Evolutionary conservation across 805 yeast species (phyloP), one percentile per base, ranked within the genome.

Genomic region (Kodamaea hsintzibuensis): DNA sequence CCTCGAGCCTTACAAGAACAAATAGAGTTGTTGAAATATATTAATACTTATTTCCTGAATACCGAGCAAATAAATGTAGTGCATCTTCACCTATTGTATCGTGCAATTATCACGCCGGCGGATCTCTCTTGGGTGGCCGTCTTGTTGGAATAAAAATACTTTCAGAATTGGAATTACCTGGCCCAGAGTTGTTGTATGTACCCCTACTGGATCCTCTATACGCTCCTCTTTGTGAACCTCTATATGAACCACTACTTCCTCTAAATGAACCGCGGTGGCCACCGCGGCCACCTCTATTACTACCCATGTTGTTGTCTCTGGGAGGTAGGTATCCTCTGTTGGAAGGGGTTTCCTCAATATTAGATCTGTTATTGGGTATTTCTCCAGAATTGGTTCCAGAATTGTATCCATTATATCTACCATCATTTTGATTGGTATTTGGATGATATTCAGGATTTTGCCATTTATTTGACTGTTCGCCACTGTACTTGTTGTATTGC

Each of bases 81-180:
- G 12, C 19, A 2, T 40, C 7, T 7, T 6, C 17, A 38, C 19
- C 14, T 3, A 3, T 38, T 38, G 9, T 38, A 38, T 14, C 14
- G 42, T 38, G 9, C 9, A 38, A 17, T 10, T 17, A 40, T 16
- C 17, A 40, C 12, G 22, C 13, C 7, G 25, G 19, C 7, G 25
- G 19, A 19, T 40, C 44, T 38, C 45, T 53, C 42, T 52, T 56
- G 14, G 51, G 50, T 37, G 47, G 56, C 33, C 38, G 49, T 47
- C 47, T 54, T 33, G 55, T 55, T 16, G 56, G 55, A 30, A 62
- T 56, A 49, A 62, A 62, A 13, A 62, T 53, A 49, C 59, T 57
- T 10, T 40, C 44, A 16, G 44, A 12, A 3, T 39, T 39, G 19
- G 42, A 17, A 38, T 9, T 38, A 5, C 44, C 22, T 30, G 10